phyloP scores from a whole-genome alignment of 1,284 basidiomycete genomes.

The Tilletia walkeri region DNA sequence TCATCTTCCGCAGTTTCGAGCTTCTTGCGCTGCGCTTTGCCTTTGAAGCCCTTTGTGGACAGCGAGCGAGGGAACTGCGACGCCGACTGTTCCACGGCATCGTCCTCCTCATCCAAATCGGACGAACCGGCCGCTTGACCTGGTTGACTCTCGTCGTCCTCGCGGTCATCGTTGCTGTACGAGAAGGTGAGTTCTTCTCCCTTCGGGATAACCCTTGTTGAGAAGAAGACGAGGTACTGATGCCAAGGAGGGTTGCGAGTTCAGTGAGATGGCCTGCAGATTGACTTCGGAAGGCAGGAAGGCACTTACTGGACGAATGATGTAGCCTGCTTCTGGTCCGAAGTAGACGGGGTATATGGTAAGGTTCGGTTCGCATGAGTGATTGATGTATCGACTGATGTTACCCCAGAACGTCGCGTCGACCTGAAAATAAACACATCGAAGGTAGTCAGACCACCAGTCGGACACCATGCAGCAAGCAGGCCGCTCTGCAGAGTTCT shows the following conservation, averaged over 20 bases:
- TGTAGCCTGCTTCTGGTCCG: constrained; percentile 59
- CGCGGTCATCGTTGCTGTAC: neutral
- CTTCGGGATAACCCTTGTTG: constrained; percentile 65
- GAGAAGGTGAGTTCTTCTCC: constrained; percentile 60
- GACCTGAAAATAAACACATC: constrained; percentile 21
- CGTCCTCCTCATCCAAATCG: neutral
- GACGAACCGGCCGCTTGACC: neutral
- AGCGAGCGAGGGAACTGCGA: neutral
- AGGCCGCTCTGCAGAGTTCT: no score
- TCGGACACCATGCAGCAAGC: no score
- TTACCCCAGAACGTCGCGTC: constrained; percentile 42
- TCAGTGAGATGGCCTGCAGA: neutral
- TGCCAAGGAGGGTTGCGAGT: neutral
- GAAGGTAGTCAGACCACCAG: no score
- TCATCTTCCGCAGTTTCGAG: neutral
- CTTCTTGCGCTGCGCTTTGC: neutral
- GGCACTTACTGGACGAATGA: constrained; percentile 57
- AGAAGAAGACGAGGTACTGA: constrained; percentile 64
- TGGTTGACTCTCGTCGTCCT: neutral
- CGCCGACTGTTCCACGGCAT: neutral
- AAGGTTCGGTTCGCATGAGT: constrained; percentile 87
- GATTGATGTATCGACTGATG: constrained; percentile 55
- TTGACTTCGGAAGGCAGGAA: neutral
- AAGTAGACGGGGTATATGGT: constrained; percentile 69
- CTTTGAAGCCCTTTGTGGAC: neutral